phyloP scores from a whole-genome alignment of 805 yeast genomes.

The Hyphopichia homilentoma region DNA sequence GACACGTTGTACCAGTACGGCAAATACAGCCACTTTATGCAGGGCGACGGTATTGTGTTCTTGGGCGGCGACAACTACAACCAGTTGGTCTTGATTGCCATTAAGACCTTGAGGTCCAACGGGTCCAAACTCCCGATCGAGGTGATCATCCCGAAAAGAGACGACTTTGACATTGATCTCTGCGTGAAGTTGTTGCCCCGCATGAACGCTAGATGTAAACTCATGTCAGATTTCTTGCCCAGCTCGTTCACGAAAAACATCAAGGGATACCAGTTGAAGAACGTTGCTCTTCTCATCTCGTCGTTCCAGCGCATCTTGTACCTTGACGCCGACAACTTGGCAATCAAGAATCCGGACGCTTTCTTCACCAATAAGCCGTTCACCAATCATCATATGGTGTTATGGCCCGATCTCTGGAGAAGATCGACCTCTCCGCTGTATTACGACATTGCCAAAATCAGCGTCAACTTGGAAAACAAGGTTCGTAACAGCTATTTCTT shows the following conservation, averaged over 20 bases:
- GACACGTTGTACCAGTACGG: slow-evolving; percentile 14
- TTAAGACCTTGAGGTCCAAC: slow-evolving; percentile 27
- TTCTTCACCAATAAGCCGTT: slow-evolving; percentile 34
- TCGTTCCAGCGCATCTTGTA: slow-evolving; percentile 33
- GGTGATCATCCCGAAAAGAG: slow-evolving; percentile 28
- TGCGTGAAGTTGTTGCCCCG: slow-evolving; percentile 29
- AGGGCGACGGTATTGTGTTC: slow-evolving; percentile 39
- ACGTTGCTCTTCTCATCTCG: slow-evolving; percentile 32
- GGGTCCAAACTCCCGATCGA: slow-evolving; percentile 37
- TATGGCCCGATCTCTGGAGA: slow-evolving; percentile 44
- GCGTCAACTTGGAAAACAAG: slow-evolving; percentile 14
- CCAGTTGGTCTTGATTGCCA: slow-evolving; percentile 30
- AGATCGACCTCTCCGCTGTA: slow-evolving; percentile 34
- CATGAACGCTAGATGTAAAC: slow-evolving; percentile 32
- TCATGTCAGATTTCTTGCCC: slow-evolving; percentile 47
- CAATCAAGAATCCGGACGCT: slow-evolving; percentile 32
- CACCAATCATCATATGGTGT: slow-evolving; percentile 19
- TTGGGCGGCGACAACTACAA: slow-evolving; percentile 35
- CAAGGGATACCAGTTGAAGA: slow-evolving; percentile 32
- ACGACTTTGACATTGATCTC: slow-evolving; percentile 30
- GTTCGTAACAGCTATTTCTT: slow-evolving; percentile 24
- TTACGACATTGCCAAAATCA: slow-evolving; percentile 31
- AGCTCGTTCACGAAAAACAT: slow-evolving; percentile 14
- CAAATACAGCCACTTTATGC: slow-evolving; percentile 23
- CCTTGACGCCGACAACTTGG: slow-evolving; percentile 39